Conservation (phyloP, 345 rosid genomes). For the Brassica nigra region DNA sequence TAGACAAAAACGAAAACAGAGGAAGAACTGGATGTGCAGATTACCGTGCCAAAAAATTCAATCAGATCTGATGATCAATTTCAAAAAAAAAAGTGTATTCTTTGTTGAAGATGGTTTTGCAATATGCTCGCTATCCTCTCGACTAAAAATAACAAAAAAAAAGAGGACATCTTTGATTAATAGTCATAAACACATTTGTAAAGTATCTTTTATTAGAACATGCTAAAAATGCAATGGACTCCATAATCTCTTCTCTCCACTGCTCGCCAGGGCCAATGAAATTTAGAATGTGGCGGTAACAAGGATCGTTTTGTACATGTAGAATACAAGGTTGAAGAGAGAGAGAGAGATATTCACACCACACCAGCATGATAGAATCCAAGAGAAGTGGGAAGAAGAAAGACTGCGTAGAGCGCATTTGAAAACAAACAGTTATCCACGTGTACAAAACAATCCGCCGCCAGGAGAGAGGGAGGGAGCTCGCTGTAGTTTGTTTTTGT, state of each 20-base stretch:
- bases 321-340: background rate
- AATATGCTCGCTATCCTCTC: too few relatives aligned
- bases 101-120: too few relatives aligned
- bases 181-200: slow-evolving; percentile 30
- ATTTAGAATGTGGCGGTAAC: background rate
- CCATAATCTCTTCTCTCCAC: slow-evolving; percentile 16
- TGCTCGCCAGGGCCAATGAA: too few relatives aligned
- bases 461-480: too few relatives aligned
- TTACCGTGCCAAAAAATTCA: slow-evolving; percentile 16
- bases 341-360: too few relatives aligned
- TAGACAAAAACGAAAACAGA: background rate
- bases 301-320: background rate
- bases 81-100: too few relatives aligned
- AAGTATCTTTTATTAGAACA: slow-evolving; percentile 36
- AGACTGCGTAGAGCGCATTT: slow-evolving; percentile 15
- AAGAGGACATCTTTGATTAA: slow-evolving; percentile 8
- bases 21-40: slow-evolving; percentile 6
- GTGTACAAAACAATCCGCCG: too few relatives aligned
- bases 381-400: slow-evolving; percentile 7
- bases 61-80: slow-evolving; percentile 24
- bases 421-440: background rate
- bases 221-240: slow-evolving; percentile 32
- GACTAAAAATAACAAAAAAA: slow-evolving; percentile 5
- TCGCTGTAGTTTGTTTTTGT: background rate
- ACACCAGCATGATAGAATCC: slow-evolving; percentile 8